Evolutionary conservation across 225 moss, liverwort and hornwort genomes (phyloP).

Genomic region (Physcomitrellopsis africana): DNA sequence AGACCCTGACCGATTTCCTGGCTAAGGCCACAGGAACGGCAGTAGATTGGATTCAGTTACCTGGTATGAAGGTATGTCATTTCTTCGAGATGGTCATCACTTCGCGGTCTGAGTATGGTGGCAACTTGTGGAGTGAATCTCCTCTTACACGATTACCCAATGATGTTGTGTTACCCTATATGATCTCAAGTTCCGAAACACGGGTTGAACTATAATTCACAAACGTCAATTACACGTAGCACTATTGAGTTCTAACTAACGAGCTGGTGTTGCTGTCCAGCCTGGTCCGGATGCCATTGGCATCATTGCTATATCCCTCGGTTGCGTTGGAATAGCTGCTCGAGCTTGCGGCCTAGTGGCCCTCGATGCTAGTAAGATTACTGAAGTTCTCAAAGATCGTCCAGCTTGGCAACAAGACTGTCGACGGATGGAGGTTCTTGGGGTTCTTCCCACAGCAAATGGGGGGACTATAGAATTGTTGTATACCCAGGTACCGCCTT

Average conservation of each 20-base stretch:
- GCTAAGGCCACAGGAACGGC: no score
- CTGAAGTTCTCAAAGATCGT: conserved; percentile 70
- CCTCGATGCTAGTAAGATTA: conserved; percentile 94
- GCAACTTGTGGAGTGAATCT: no score
- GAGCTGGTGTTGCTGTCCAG: conserved; percentile 42
- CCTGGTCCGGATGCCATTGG: conserved; percentile 99
- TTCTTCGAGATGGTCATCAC: no score
- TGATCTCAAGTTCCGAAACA: no score
- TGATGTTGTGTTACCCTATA: no score
- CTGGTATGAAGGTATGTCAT: no score
- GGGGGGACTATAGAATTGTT: conserved; percentile 69
- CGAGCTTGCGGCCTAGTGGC: conserved; percentile 99
- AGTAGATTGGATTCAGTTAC: no score
- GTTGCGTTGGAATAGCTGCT: conserved; percentile 98
- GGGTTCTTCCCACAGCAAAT: conserved; percentile 61
- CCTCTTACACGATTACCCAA: no score
- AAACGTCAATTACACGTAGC: conserved; percentile 57
- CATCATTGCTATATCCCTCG: conserved; percentile 99
- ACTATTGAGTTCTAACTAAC: neutral
- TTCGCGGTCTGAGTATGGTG: no score
- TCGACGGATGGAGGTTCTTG: conserved; percentile 68
- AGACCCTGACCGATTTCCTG: no score
- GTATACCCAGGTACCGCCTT: conserved; percentile 52
- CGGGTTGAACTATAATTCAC: conserved; percentile 61
- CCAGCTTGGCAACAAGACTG: conserved; percentile 69